A percentile compares a stretch with the other conserved stretches of the same genome.
These are phyloP conservation scores for Blastomyces gilchristii DNA, from an alignment of 2,329 filamentous ascomycete genomes.

Conservation along the genomic window DNA sequence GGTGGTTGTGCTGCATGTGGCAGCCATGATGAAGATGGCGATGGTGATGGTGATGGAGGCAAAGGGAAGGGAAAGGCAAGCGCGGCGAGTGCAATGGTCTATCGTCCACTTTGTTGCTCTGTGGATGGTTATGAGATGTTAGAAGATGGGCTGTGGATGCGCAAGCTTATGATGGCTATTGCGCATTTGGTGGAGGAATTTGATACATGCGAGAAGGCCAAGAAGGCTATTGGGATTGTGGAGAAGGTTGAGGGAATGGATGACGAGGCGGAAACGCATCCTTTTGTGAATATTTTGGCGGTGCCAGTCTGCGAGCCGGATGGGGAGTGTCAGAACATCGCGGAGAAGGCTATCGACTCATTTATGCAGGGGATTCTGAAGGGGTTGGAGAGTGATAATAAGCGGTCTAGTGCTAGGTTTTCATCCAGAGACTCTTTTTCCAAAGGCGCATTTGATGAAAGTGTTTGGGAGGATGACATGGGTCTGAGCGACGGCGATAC, in stretches of 20 bases:
- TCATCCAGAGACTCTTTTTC: background rate
- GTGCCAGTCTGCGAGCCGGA: slow-evolving; percentile 14
- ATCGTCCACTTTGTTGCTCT: slow-evolving; percentile 13
- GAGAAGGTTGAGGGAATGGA: background rate
- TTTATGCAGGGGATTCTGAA: slow-evolving; percentile 4
- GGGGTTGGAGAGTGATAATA: background rate
- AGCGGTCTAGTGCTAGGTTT: background rate
- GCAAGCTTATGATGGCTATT: slow-evolving; percentile 13
- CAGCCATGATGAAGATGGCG: background rate
- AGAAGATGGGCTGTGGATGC: slow-evolving; percentile 12
- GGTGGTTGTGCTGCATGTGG: slow-evolving; percentile 12
- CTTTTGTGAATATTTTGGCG: slow-evolving; percentile 12
- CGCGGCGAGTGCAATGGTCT: slow-evolving; percentile 8
- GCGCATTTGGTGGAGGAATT: slow-evolving; percentile 11
- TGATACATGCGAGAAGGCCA: slow-evolving; percentile 10
- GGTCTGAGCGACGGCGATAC: background rate
- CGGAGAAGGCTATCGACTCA: slow-evolving; percentile 4
- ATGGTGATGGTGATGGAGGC: background rate
- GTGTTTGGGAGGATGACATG: slow-evolving; percentile 1
- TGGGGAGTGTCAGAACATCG: slow-evolving; percentile 9
- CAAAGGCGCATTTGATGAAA: background rate
- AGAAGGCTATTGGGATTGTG: slow-evolving; percentile 12
- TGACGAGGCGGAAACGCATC: background rate
- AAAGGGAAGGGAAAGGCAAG: background rate
- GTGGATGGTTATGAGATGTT: slow-evolving; percentile 12